Evolutionary conservation across 495 filamentous ascomycete species (phyloP).

Genomic region (Glarea lozoyensis): DNA sequence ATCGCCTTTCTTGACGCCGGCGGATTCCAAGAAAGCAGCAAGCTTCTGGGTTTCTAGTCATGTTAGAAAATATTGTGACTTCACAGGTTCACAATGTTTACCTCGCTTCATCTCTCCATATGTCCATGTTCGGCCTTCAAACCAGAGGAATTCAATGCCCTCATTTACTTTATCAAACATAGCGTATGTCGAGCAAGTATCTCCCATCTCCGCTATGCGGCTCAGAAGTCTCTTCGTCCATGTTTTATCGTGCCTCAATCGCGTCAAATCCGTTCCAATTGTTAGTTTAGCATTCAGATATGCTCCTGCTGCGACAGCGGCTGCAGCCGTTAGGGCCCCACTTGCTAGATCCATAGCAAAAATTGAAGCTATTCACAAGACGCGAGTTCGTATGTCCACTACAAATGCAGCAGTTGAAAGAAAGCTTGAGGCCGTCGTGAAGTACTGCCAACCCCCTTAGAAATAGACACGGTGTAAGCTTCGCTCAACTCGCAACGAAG

Average conservation of each 20-base stretch:
- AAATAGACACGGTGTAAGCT: no score
- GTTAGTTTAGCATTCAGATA: constrained; percentile 42
- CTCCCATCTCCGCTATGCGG: constrained; percentile 33
- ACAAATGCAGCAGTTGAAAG: no score
- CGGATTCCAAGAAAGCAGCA: constrained; percentile 31
- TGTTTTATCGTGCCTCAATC: constrained; percentile 26
- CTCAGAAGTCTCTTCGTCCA: constrained; percentile 27
- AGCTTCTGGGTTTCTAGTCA: constrained; percentile 34
- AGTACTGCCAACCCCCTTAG: no score
- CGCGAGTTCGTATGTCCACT: no score
- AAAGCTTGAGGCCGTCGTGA: no score
- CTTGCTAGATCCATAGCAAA: constrained; percentile 25
- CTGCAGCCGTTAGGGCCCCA: constrained; percentile 28
- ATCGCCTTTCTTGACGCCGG: constrained; percentile 30
- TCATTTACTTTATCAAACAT: constrained; percentile 33
- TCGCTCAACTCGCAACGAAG: no score
- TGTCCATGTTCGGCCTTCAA: constrained; percentile 42
- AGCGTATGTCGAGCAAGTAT: constrained; percentile 34
- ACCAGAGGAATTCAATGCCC: constrained; percentile 36
- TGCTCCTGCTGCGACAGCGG: constrained; percentile 32
- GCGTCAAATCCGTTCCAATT: constrained; percentile 33
- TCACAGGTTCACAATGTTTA: no score
- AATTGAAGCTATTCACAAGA: no score
- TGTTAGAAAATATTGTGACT: not conserved
- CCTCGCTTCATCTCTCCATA: constrained; percentile 39